Conservation (phyloP, 2,329 filamentous ascomycete species). For the Lasiodiplodia citricola region DNA sequence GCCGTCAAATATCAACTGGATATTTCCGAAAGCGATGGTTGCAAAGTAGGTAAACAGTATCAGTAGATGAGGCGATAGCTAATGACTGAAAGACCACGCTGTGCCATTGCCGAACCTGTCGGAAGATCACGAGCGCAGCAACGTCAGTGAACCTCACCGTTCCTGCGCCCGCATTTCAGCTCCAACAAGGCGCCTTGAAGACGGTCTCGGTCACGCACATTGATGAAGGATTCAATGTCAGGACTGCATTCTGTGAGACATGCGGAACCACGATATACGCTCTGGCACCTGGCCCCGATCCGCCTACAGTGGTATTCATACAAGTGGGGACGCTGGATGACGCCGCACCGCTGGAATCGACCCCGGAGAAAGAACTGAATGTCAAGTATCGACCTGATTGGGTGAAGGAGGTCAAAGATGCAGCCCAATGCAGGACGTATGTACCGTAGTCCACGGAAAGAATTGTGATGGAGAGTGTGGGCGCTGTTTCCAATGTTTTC, state of each 20-base stretch:
- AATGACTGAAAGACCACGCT: background rate
- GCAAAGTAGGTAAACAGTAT: background rate
- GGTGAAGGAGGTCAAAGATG: background rate
- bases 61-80: background rate
- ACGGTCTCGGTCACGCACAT: background rate
- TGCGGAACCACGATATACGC: slow-evolving; percentile 5
- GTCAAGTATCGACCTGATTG: slow-evolving; percentile 1
- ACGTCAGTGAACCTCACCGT: background rate
- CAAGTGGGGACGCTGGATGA: background rate
- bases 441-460: no score
- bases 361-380: slow-evolving; percentile 2
- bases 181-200: background rate
- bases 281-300: background rate
- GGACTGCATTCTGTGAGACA: background rate
- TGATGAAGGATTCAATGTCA: background rate
- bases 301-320: background rate
- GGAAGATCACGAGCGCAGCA: slow-evolving; percentile 3
- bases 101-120: slow-evolving; percentile 6
- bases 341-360: background rate
- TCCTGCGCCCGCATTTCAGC: background rate
- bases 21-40: background rate
- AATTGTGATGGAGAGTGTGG: no score
- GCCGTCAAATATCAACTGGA: background rate
- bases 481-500: no score
- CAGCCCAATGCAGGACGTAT: background rate